A percentile compares a stretch with the other conserved stretches of the same genome.
These are phyloP conservation scores for Arctium lappa DNA, from an alignment of 129 eudicot genomes.

Conservation along the genomic window DNA sequence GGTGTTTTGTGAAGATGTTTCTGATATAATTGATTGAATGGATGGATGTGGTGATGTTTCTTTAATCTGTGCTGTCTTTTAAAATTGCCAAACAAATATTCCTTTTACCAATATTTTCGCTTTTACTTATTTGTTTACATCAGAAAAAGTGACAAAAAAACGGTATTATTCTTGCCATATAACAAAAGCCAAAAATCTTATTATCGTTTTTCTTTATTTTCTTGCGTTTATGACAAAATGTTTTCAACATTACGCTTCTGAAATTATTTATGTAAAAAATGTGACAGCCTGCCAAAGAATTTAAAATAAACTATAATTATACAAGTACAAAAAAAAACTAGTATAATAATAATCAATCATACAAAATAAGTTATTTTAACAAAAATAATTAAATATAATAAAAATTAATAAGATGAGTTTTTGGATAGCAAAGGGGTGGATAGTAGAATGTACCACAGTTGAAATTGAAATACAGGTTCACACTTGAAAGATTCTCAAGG, in stretches of 20 bases:
- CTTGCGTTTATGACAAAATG: not conserved
- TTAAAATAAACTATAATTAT: not conserved
- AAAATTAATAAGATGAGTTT: not conserved
- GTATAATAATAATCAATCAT: too few relatives aligned
- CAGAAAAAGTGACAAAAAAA: not conserved
- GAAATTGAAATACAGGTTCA: conserved; percentile 10
- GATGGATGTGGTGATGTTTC: not conserved
- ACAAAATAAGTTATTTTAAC: too few relatives aligned
- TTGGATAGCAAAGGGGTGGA: not conserved
- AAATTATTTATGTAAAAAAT: not conserved
- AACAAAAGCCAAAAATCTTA: not conserved
- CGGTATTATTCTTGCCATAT: not conserved
- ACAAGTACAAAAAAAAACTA: not conserved
- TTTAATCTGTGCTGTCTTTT: not conserved
- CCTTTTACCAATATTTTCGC: not conserved
- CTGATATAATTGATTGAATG: not conserved
- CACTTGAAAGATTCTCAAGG: conserved; percentile 24
- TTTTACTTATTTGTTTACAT: not conserved
- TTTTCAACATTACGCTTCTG: not conserved
- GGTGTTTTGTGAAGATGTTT: not conserved
- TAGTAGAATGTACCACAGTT: not conserved
- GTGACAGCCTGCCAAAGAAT: not conserved
- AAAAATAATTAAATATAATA: not conserved
- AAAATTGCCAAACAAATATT: not conserved
- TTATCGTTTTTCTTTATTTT: not conserved